phyloP scores from a whole-genome alignment of 345 rosid species.

The Psidium guajava region DNA sequence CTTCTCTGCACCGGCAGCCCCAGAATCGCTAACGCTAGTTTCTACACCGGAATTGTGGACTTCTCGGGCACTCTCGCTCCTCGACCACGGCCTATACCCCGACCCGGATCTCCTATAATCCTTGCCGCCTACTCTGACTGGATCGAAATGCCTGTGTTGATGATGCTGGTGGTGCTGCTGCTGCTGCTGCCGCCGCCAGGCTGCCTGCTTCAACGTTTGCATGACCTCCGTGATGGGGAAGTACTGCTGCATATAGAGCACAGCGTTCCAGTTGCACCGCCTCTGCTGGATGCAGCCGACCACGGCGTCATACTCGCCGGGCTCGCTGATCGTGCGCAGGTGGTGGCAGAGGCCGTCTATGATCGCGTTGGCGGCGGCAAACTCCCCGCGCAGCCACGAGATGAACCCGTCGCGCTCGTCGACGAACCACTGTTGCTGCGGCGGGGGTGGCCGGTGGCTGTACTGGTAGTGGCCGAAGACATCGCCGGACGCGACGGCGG shows the following conservation, averaged over 20 bases:
- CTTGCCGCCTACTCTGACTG: slow-evolving; percentile 35
- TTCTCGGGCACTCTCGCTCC: slow-evolving; percentile 29
- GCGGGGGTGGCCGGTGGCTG: slow-evolving; percentile 17
- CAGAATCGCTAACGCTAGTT: slow-evolving; percentile 12
- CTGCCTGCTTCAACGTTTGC: slow-evolving; percentile 55
- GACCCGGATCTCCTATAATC: slow-evolving; percentile 43
- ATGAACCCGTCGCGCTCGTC: slow-evolving; percentile 80
- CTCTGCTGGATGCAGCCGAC: slow-evolving; percentile 54
- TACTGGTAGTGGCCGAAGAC: neutral
- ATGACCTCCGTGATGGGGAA: slow-evolving; percentile 48
- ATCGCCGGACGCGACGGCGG: slow-evolving; percentile 10
- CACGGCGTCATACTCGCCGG: slow-evolving; percentile 58
- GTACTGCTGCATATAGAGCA: slow-evolving; percentile 78
- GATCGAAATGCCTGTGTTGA: slow-evolving; percentile 33
- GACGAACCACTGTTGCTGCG: slow-evolving; percentile 33
- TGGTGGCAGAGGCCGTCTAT: slow-evolving; percentile 73
- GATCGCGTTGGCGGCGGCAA: slow-evolving; percentile 90
- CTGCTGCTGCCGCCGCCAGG: slow-evolving; percentile 41
- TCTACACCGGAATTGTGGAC: slow-evolving; percentile 22
- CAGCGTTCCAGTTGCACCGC: slow-evolving; percentile 67
- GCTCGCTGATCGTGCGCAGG: slow-evolving; percentile 48
- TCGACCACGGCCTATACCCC: slow-evolving; percentile 25
- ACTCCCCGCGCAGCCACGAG: slow-evolving; percentile 80
- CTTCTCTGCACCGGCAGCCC: slow-evolving; percentile 3
- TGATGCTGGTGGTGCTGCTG: neutral